Evolutionary conservation across 2,329 filamentous ascomycete genomes (phyloP).

Genomic region (Aspergillus clavatus): DNA sequence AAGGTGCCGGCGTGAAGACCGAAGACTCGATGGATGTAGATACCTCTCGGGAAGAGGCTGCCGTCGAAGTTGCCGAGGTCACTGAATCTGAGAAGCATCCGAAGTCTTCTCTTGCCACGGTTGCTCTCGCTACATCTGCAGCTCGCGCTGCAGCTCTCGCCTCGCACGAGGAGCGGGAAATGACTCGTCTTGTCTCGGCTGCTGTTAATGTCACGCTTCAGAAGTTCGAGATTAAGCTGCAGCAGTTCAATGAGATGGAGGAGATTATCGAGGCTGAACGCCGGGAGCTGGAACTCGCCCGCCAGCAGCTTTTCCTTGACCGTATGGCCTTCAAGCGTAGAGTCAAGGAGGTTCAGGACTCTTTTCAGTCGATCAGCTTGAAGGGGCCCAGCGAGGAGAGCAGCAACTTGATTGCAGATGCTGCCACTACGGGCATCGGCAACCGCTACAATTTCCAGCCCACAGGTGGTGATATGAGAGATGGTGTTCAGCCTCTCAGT

Average conservation of each 20-base stretch:
- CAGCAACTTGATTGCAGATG: constrained; percentile 31
- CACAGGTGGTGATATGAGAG: constrained; percentile 25
- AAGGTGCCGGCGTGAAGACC: constrained; percentile 46
- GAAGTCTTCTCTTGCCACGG: constrained; percentile 57
- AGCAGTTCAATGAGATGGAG: constrained; percentile 96
- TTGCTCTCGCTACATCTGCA: constrained; percentile 80
- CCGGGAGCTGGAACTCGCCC: constrained; percentile 82
- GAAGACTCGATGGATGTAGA: constrained; percentile 59
- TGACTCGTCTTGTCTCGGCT: constrained; percentile 86
- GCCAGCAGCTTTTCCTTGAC: constrained; percentile 91
- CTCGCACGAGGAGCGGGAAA: constrained; percentile 93
- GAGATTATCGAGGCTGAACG: constrained; percentile 85
- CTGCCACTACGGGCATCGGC: constrained; percentile 32
- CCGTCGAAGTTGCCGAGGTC: constrained; percentile 42
- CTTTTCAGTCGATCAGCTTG: constrained; percentile 48
- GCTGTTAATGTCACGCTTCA: constrained; percentile 91
- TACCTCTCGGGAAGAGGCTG: constrained; percentile 24
- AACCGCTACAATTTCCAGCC: constrained; percentile 41
- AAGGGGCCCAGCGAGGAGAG: constrained; percentile 41
- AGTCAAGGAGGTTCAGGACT: constrained; percentile 75
- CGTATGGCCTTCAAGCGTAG: constrained; percentile 84
- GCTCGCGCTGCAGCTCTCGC: constrained; percentile 82
- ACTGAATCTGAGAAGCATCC: constrained; percentile 37
- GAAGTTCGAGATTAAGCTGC: constrained; percentile 91
- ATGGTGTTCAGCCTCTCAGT: constrained; percentile 38